A percentile compares a stretch with the other conserved stretches of the same genome.
These are phyloP conservation scores for Spiraea crenata DNA, from an alignment of 331 rosid genomes.

Conservation along the genomic window DNA sequence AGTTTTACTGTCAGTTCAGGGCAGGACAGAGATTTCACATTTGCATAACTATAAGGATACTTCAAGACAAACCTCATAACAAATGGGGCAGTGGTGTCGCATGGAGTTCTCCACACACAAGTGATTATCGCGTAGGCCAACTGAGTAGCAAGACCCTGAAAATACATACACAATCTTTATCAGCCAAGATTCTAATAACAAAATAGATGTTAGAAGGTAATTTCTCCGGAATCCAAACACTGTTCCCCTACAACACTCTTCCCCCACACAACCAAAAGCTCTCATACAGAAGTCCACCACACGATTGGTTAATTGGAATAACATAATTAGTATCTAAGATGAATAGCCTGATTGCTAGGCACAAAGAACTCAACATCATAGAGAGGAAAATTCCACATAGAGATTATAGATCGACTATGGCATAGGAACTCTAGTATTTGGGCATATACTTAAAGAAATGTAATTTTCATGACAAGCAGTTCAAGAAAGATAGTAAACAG, in stretches of 20 bases:
- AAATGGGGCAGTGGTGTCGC: slow-evolving; percentile 89
- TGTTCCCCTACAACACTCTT: not conserved
- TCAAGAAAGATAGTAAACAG: not conserved
- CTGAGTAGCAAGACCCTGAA: slow-evolving; percentile 78
- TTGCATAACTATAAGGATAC: not conserved
- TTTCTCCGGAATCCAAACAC: not conserved
- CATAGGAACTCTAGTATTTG: not conserved
- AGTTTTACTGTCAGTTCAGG: slow-evolving; percentile 4
- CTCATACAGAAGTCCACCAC: not conserved
- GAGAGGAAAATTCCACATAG: not conserved
- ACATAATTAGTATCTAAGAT: not conserved
- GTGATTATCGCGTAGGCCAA: slow-evolving; percentile 65
- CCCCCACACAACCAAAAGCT: not conserved
- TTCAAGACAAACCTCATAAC: slow-evolving; percentile 73
- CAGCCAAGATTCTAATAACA: not conserved
- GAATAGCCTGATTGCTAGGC: not conserved
- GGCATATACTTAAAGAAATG: not conserved
- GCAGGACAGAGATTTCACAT: not conserved
- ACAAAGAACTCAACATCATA: not conserved
- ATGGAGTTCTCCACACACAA: slow-evolving; percentile 87
- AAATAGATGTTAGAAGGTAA: not conserved
- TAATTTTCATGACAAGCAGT: not conserved
- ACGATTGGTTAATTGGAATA: not conserved
- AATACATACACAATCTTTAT: slow-evolving; percentile 10
- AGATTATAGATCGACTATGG: not conserved